A percentile compares a stretch with the other conserved stretches of the same genome.
Evolutionary conservation across 257 asterid species (phyloP).

Genomic region (Penstemon newberryi): DNA sequence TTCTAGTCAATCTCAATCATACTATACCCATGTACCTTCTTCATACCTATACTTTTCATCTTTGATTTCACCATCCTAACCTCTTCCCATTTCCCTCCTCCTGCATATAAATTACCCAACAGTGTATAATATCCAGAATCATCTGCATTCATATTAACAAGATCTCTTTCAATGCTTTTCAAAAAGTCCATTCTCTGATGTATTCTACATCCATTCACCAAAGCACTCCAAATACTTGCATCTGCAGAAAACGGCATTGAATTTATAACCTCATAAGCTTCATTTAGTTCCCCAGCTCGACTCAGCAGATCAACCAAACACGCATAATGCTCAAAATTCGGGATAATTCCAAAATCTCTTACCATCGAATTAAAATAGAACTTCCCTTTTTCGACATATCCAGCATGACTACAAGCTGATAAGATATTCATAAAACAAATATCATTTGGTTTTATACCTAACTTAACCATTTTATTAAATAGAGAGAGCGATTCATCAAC

Average conservation of each 20-base stretch:
- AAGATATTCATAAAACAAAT: constrained; percentile 71
- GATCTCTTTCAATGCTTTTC: constrained; percentile 42
- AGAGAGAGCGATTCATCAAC: constrained; percentile 53
- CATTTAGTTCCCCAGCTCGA: constrained; percentile 74
- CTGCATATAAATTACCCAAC: constrained; percentile 73
- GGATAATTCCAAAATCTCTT: constrained; percentile 48
- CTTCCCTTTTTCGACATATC: constrained; percentile 70
- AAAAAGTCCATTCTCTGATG: constrained; percentile 75
- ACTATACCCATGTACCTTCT: constrained; percentile 73
- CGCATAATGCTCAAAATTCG: constrained; percentile 71
- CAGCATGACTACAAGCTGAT: constrained; percentile 84
- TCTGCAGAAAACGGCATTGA: constrained; percentile 62
- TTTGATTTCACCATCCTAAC: constrained; percentile 46
- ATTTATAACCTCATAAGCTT: constrained; percentile 60
- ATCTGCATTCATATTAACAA: constrained; percentile 45
- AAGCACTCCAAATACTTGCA: constrained; percentile 74
- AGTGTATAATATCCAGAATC: constrained; percentile 78
- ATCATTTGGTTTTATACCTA: constrained; percentile 65
- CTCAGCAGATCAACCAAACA: constrained; percentile 89
- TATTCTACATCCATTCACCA: constrained; percentile 83
- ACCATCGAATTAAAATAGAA: constrained; percentile 61
- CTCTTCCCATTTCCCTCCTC: constrained; percentile 76
- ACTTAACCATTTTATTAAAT: constrained; percentile 58
- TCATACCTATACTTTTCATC: constrained; percentile 53
- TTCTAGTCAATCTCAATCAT: constrained; percentile 46